Evolutionary conservation across 331 rosid genomes (phyloP).

Genomic region (Quercus phellos): DNA sequence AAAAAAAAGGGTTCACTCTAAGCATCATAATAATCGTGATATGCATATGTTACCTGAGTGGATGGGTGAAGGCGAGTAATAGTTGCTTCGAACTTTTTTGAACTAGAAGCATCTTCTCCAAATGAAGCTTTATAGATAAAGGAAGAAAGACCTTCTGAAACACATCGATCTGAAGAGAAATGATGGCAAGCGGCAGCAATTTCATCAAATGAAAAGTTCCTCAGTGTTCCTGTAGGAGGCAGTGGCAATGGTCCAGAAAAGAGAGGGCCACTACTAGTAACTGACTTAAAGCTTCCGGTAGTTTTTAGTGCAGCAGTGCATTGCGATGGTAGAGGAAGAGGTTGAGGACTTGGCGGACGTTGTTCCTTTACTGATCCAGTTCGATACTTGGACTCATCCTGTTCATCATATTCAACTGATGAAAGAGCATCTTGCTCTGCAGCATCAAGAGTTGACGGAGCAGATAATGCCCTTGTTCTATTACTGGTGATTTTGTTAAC

Average conservation of each 20-base stretch:
- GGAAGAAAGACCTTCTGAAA: constrained; percentile 85
- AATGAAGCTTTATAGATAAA: constrained; percentile 80
- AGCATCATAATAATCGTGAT: not conserved
- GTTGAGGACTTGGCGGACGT: constrained; percentile 62
- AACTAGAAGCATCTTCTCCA: constrained; percentile 73
- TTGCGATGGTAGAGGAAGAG: constrained; percentile 94
- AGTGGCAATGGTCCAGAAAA: constrained; percentile 82
- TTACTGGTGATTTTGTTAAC: constrained; percentile 33
- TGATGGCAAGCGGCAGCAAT: constrained; percentile 74
- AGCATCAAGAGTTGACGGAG: constrained; percentile 86
- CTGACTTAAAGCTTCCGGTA: constrained; percentile 68
- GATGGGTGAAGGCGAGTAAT: constrained; percentile 85
- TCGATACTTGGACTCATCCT: constrained; percentile 59
- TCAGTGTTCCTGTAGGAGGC: constrained; percentile 66
- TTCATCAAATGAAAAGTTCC: constrained; percentile 67
- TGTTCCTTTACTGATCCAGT: constrained; percentile 57
- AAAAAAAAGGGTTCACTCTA: not conserved
- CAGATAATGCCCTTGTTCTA: constrained; percentile 77
- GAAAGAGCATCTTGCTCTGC: constrained; percentile 80
- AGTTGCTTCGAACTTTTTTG: constrained; percentile 85
- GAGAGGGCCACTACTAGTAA: constrained; percentile 59
- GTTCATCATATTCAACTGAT: constrained; percentile 67
- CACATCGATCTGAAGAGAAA: constrained; percentile 75
- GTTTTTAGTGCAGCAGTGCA: constrained; percentile 45
- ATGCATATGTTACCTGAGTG: constrained; percentile 48